Evolutionary conservation across 768 basidiomycete species (phyloP).

Genomic region (Lyophyllum semitale): DNA sequence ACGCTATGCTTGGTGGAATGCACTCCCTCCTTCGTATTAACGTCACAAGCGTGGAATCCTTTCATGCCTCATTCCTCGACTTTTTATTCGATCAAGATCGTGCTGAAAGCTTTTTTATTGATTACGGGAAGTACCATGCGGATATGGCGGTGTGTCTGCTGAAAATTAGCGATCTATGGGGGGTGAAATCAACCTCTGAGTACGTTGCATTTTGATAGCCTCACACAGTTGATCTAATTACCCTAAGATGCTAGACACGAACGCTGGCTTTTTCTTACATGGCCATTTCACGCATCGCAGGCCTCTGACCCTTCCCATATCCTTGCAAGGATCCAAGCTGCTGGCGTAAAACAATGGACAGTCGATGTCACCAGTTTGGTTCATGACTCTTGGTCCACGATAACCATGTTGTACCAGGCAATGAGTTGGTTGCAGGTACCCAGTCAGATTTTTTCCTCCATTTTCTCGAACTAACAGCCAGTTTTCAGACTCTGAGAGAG

Average conservation of each 20-base stretch:
- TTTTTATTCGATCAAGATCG: neutral
- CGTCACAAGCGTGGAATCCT: neutral
- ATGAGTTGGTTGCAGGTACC: neutral
- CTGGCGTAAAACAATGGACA: neutral
- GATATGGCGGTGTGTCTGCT: neutral
- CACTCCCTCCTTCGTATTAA: neutral
- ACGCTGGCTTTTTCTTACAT: neutral
- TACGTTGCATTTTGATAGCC: neutral
- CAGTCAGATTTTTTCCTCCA: neutral
- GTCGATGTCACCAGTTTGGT: neutral
- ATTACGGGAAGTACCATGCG: neutral
- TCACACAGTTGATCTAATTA: neutral
- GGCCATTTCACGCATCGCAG: neutral
- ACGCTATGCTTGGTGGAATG: neutral
- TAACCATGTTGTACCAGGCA: neutral
- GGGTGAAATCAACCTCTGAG: neutral
- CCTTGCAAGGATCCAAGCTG: neutral
- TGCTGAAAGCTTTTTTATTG: neutral
- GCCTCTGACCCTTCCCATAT: neutral
- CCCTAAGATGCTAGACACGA: neutral
- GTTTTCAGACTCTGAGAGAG: neutral
- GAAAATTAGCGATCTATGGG: neutral
- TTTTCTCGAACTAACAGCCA: neutral
- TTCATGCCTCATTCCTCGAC: slow-evolving; percentile 1
- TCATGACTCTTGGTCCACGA: neutral